These are phyloP conservation scores for Clarireedia monteithiana DNA, from an alignment of 2,329 filamentous ascomycete genomes.

Conservation along the genomic window DNA sequence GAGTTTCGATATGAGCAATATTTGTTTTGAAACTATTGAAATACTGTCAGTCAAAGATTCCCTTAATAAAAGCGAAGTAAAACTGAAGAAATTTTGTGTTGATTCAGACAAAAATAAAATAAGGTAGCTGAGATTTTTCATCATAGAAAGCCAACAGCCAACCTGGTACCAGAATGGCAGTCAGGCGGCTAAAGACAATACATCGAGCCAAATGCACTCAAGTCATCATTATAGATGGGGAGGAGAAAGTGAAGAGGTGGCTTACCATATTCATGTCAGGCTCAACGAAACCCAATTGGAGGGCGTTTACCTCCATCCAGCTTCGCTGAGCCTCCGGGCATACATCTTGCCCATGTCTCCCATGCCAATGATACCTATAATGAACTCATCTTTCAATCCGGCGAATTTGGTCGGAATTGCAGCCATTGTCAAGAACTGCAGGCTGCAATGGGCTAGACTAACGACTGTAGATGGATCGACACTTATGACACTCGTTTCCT, in stretches of 20 bases:
- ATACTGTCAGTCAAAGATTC: slow-evolving; percentile 21
- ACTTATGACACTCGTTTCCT: background rate
- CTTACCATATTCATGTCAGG: slow-evolving; percentile 23
- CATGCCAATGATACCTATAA: slow-evolving; percentile 95
- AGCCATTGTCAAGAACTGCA: background rate
- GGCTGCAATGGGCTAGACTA: no score
- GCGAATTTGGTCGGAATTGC: slow-evolving; percentile 7
- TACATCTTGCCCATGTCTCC: slow-evolving; percentile 99
- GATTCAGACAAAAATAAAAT: slow-evolving; percentile 74
- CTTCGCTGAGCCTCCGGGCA: slow-evolving; percentile 75
- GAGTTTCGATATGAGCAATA: background rate
- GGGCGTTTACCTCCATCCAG: slow-evolving; percentile 84
- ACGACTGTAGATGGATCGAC: no score
- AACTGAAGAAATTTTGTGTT: slow-evolving; percentile 1
- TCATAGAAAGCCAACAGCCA: slow-evolving; percentile 73
- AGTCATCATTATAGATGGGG: slow-evolving; percentile 73
- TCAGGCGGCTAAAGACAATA: slow-evolving; percentile 60
- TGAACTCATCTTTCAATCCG: slow-evolving; percentile 42
- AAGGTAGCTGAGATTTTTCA: slow-evolving; percentile 99
- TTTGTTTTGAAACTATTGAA: background rate
- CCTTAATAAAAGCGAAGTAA: background rate
- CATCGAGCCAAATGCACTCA: slow-evolving; percentile 99
- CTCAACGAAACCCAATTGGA: slow-evolving; percentile 28
- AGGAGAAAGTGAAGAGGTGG: slow-evolving; percentile 23
- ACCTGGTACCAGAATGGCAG: slow-evolving; percentile 69